Percentiles rank a stretch among this genome's conserved stretches.
These are phyloP conservation scores for Ananas comosus DNA, from an alignment of 176 grass and related monocot genomes.

Conservation along the genomic window DNA sequence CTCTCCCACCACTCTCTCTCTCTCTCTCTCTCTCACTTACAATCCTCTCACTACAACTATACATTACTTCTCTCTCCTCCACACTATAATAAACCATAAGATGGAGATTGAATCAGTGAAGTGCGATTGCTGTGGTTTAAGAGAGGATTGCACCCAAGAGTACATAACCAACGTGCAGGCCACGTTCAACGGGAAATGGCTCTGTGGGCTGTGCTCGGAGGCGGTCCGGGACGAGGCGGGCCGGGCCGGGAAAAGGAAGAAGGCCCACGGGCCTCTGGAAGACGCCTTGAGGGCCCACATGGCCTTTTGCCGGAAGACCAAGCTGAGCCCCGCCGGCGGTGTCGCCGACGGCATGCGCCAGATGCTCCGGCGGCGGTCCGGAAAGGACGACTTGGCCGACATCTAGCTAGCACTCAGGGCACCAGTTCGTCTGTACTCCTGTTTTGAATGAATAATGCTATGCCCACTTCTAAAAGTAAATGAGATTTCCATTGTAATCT, in stretches of 20 bases:
- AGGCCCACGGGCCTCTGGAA: background rate
- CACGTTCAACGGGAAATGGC: conserved; percentile 3
- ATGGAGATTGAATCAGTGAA: conserved; percentile 7
- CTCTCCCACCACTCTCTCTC: background rate
- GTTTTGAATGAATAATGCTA: too few species aligned
- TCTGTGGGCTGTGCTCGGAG: conserved; percentile 12
- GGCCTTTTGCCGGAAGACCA: conserved; percentile 3
- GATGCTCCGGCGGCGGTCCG: conserved; percentile 8
- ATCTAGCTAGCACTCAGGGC: too few species aligned
- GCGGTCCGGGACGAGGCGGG: conserved; percentile 6
- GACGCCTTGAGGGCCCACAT: conserved; percentile 12
- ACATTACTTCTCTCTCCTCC: background rate
- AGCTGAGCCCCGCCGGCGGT: background rate
- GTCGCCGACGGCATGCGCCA: conserved; percentile 7
- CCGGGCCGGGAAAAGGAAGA: background rate
- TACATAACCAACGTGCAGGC: conserved; percentile 10
- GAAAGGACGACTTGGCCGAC: background rate
- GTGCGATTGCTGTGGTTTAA: conserved; percentile 3
- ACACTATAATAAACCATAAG: background rate
- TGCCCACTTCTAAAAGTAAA: too few species aligned
- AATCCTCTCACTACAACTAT: background rate
- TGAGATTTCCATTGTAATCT: too few species aligned
- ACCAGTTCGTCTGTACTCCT: too few species aligned
- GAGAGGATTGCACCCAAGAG: conserved; percentile 11
- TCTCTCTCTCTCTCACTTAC: conserved; percentile 4